Evolutionary conservation across 192 early-diverging fungal species (phyloP).

Genomic region (Phycomyces blakesleeanus): DNA sequence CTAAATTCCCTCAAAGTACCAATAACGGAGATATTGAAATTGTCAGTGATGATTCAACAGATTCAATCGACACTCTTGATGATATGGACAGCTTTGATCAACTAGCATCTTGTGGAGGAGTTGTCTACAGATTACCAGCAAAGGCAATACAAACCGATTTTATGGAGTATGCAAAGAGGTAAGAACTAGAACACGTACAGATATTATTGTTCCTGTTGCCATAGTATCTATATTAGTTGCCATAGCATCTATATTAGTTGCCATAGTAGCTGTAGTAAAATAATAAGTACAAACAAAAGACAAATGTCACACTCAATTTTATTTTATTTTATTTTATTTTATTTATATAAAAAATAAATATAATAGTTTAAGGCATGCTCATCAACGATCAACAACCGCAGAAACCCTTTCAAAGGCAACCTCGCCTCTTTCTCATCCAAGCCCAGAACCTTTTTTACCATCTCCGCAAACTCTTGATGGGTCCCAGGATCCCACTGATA

Average conservation of each 20-base stretch:
- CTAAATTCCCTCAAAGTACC: constrained; percentile 17
- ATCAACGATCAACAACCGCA: background rate
- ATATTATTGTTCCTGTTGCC: too few relatives aligned
- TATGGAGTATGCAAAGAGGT: constrained; percentile 37
- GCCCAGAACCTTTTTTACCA: background rate
- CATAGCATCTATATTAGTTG: too few relatives aligned
- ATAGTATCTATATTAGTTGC: too few relatives aligned
- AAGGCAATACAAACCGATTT: constrained; percentile 38
- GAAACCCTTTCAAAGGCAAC: background rate
- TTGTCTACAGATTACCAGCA: constrained; percentile 39
- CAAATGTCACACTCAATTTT: too few relatives aligned
- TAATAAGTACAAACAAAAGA: too few relatives aligned
- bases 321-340: too few relatives aligned
- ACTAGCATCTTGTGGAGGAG: constrained; percentile 11
- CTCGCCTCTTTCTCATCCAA: background rate
- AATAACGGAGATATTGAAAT: constrained; percentile 42
- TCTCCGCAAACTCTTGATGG: background rate
- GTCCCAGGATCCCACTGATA: background rate
- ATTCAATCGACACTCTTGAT: background rate
- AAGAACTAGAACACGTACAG: background rate
- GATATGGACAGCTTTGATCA: background rate
- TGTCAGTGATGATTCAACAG: constrained; percentile 22
- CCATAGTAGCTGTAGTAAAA: too few relatives aligned
- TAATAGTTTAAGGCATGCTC: background rate
- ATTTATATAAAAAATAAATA: too few relatives aligned